A percentile compares a stretch with the other conserved stretches of the same genome.
Conservation (phyloP, 1,284 basidiomycete species). For the Bondarzewia mesenterica region DNA sequence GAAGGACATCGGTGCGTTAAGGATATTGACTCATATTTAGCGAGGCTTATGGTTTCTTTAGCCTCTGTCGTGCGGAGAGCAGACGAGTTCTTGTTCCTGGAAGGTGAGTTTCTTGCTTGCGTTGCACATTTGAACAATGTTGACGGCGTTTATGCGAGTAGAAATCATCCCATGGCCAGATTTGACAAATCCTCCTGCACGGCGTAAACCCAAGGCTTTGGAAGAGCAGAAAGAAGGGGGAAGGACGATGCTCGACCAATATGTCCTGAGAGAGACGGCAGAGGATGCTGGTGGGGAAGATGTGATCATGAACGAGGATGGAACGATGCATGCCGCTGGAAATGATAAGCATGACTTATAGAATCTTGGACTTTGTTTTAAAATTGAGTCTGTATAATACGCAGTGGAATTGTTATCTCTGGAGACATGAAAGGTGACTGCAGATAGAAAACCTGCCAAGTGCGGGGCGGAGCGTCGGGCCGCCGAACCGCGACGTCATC, state of each 20-base stretch:
- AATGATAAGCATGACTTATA: not conserved
- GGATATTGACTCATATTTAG: not conserved
- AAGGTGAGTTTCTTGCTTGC: slow-evolving; percentile 30
- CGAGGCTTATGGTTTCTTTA: slow-evolving; percentile 17
- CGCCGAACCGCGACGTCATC: too few species aligned
- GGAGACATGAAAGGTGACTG: too few species aligned
- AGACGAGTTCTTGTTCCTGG: slow-evolving; percentile 70
- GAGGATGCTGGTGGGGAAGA: slow-evolving; percentile 13
- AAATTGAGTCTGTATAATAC: too few species aligned
- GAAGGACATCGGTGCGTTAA: slow-evolving; percentile 54
- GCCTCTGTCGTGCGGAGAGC: slow-evolving; percentile 53
- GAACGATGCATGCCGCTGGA: slow-evolving; percentile 18
- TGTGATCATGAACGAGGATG: slow-evolving; percentile 25
- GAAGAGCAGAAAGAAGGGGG: not conserved
- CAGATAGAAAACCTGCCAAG: too few species aligned
- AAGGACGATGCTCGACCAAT: not conserved
- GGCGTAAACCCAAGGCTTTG: not conserved
- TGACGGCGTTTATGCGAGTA: slow-evolving; percentile 16
- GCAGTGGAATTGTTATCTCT: too few species aligned
- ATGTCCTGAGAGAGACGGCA: not conserved
- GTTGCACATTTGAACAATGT: not conserved
- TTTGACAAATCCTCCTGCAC: slow-evolving; percentile 24
- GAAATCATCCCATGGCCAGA: slow-evolving; percentile 48
- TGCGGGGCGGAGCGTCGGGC: not conserved
- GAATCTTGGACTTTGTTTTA: not conserved